These are phyloP conservation scores for Dactylonectria estremocensis DNA, from an alignment of 2,329 filamentous ascomycete species.

Conservation along the genomic window DNA sequence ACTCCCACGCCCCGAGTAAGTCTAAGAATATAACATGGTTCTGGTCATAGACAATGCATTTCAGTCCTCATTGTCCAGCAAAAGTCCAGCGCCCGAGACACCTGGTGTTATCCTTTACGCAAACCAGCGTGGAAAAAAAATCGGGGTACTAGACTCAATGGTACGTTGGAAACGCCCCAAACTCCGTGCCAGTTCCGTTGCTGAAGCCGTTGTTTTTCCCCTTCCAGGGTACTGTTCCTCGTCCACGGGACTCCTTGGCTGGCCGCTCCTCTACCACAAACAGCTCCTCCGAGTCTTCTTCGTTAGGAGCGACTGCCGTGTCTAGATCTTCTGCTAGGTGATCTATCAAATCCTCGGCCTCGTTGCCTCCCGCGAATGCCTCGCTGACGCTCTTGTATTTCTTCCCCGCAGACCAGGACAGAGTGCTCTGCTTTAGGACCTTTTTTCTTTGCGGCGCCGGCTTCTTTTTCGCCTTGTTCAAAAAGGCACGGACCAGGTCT, in stretches of 20 bases:
- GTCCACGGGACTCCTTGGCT: conserved; percentile 29
- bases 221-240: conserved; percentile 16
- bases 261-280: conserved; percentile 50
- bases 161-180: conserved; percentile 26
- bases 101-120: conserved; percentile 14
- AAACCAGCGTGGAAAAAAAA: background rate
- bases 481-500: conserved; percentile 59
- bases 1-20: background rate
- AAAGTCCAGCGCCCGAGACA: conserved; percentile 11
- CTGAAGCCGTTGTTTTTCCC: conserved; percentile 11
- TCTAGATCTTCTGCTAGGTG: background rate
- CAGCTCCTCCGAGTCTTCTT: conserved; percentile 43
- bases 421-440: conserved; percentile 41
- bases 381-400: conserved; percentile 51
- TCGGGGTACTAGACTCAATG: conserved; percentile 14
- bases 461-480: conserved; percentile 48
- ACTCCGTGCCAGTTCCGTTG: conserved; percentile 17
- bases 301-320: conserved; percentile 11
- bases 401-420: conserved; percentile 40
- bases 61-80: background rate
- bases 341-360: conserved; percentile 14
- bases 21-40: background rate
- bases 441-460: conserved; percentile 31
- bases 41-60: background rate
- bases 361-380: conserved; percentile 46